Evolutionary conservation across 2,329 filamentous ascomycete genomes (phyloP), one percentile per base, ranked within the genome.

Genomic region (Neofusicoccum sp.): DNA sequence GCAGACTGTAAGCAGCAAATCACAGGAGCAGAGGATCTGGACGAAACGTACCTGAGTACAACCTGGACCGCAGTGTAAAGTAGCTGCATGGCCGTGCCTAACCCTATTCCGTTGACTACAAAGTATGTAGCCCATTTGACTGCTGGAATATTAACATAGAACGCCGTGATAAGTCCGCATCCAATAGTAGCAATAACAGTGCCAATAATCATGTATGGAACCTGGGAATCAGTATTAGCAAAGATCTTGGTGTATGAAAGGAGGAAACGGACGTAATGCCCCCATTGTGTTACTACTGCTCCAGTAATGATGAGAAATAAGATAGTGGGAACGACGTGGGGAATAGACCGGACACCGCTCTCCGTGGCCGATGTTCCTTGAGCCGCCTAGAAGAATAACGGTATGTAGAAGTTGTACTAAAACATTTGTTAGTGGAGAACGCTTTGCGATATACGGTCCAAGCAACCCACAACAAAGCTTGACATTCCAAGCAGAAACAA

Each of bases 141-240:
- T 11, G 63, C 26, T 6, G 38, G 40, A 6, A 63, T 63, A 24
- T 61, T 43, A 16, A 62, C 58, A 20, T 61, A 48, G 53, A 70
- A 65, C 3, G 63, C 69, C 4, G 64, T 64, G 6, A 73, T 38
- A 5, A 73, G 64, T 16, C 71, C 71, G 9, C 63, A 43, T 5
- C 67, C 71, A 30, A 70, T 65, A 24, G 77, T 63, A 71, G 78
- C 76, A 53, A 80, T 61, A 30, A 79, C 66, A 1, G 71, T 69
- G 1, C 70, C 73, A 16, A 68, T 61, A 40, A 79, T 72, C 68
- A 80, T 75, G 67, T 81, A 81, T 2, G 79, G 78, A 7, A 20
- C 0, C 78, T 80, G 71, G 81, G 80, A 71, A 80, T 81, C 43
- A 79, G 79, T 16, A 78, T 59, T 3, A 65, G 64, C 2, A 79